Percentiles rank a stretch among this genome's conserved stretches.
Conservation (phyloP, 768 basidiomycete species). For the Dendrothele bispora region DNA sequence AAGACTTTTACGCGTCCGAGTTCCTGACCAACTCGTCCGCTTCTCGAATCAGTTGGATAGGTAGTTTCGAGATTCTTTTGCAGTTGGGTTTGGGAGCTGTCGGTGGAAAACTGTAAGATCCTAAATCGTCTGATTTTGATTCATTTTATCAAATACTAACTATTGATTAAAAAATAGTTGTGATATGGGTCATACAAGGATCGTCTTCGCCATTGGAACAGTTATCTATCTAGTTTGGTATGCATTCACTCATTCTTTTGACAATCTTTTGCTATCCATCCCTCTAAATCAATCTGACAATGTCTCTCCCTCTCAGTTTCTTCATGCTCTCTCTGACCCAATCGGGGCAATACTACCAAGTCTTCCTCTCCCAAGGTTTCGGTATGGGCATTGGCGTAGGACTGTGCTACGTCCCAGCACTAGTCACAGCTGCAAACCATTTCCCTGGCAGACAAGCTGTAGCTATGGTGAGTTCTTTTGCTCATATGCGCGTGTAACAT, state of each 20-base stretch:
- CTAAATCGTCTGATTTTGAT: neutral
- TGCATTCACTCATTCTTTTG: too few species aligned
- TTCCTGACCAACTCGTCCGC: neutral
- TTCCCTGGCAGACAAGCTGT: constrained; percentile 4
- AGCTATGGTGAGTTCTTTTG: neutral
- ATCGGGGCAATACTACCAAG: constrained; percentile 3
- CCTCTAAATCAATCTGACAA: too few species aligned
- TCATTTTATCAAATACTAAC: neutral
- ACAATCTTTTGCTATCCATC: too few species aligned
- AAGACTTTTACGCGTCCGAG: neutral
- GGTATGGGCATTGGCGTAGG: constrained; percentile 6
- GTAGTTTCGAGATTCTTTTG: neutral
- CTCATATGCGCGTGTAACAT: neutral
- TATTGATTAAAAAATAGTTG: neutral
- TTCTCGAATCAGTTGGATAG: neutral
- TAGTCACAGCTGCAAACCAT: constrained; percentile 1
- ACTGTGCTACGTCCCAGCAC: constrained; percentile 4
- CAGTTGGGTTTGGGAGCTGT: neutral
- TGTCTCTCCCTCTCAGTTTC: neutral
- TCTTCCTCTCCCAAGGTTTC: constrained; percentile 2
- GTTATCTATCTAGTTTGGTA: neutral
- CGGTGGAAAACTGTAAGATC: neutral
- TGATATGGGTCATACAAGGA: neutral
- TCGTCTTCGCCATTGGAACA: neutral
- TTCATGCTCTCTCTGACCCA: constrained; percentile 1